Percentiles rank a stretch among this genome's conserved stretches.
Conservation (phyloP, 345 rosid genomes). For the Heritiera littoralis region DNA sequence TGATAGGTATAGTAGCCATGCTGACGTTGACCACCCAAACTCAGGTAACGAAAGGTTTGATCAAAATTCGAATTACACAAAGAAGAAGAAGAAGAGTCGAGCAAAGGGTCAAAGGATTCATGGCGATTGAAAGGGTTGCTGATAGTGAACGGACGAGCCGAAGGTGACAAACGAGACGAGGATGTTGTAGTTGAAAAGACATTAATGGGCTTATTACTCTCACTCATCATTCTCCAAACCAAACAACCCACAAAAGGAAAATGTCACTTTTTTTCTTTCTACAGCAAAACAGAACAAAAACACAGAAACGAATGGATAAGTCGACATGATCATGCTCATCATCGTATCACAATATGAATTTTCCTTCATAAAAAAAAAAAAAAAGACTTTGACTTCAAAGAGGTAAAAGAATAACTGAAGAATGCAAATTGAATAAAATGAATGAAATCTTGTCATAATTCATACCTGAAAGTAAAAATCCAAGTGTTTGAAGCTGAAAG, state of each 20-base stretch:
- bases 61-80: constrained; percentile 24
- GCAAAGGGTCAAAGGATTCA: constrained; percentile 7
- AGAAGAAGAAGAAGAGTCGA: constrained; percentile 10
- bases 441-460: not conserved
- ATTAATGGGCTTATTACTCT: constrained; percentile 14
- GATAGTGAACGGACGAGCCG: constrained; percentile 40
- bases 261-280: not conserved
- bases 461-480: not conserved
- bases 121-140: constrained; percentile 20
- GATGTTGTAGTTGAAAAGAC: constrained; percentile 15
- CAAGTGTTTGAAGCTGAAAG: not conserved
- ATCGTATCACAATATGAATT: not conserved
- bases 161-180: constrained; percentile 47
- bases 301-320: not conserved
- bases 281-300: not conserved
- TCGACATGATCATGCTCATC: not conserved
- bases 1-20: not conserved
- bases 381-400: not conserved
- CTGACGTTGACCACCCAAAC: constrained; percentile 6
- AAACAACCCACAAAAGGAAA: not conserved
- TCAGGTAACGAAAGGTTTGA: constrained; percentile 8
- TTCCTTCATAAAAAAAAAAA: not conserved
- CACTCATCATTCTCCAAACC: constrained; percentile 29
- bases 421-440: constrained; percentile 1
- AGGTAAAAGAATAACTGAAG: not conserved